phyloP scores from a whole-genome alignment of 1,139 yeast genomes.

The Candida sojae region DNA sequence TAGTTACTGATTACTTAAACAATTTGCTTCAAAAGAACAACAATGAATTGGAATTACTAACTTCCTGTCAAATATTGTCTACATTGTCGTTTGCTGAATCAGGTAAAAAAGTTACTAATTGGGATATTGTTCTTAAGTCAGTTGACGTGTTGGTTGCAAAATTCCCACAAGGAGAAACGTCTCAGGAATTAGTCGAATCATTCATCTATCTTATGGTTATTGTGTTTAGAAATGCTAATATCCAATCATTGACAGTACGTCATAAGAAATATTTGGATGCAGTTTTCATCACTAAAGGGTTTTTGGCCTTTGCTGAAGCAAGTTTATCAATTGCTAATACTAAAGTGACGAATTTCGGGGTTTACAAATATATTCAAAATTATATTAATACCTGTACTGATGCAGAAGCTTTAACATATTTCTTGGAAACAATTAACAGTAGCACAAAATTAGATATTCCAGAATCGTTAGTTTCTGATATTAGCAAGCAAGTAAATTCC shows the following conservation, averaged over 20 bases:
- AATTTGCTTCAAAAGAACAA: slow-evolving; percentile 14
- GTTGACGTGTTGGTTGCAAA: slow-evolving; percentile 16
- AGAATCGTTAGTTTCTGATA: not conserved
- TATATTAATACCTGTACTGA: slow-evolving; percentile 39
- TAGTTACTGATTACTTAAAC: slow-evolving; percentile 29
- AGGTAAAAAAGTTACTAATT: slow-evolving; percentile 58
- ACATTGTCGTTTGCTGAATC: slow-evolving; percentile 65
- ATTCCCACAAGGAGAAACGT: not conserved
- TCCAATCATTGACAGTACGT: slow-evolving; percentile 47
- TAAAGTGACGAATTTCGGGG: slow-evolving; percentile 49
- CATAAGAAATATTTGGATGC: slow-evolving; percentile 47
- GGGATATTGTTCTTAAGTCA: slow-evolving; percentile 32
- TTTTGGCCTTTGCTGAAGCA: slow-evolving; percentile 53
- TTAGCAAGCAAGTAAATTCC: slow-evolving; percentile 1
- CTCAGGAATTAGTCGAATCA: slow-evolving; percentile 25
- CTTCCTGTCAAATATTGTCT: slow-evolving; percentile 33
- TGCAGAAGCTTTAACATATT: slow-evolving; percentile 39
- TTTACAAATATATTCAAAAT: slow-evolving; percentile 48
- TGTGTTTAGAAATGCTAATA: slow-evolving; percentile 60
- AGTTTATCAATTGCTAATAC: slow-evolving; percentile 43
- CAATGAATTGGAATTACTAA: slow-evolving; percentile 13
- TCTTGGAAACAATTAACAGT: slow-evolving; percentile 30
- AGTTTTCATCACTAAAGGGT: slow-evolving; percentile 34
- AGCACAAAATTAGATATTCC: slow-evolving; percentile 7
- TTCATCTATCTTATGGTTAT: slow-evolving; percentile 46